Base-by-base conservation (phyloP, 768 basidiomycete genomes). In the Mycena amicta region DNA sequence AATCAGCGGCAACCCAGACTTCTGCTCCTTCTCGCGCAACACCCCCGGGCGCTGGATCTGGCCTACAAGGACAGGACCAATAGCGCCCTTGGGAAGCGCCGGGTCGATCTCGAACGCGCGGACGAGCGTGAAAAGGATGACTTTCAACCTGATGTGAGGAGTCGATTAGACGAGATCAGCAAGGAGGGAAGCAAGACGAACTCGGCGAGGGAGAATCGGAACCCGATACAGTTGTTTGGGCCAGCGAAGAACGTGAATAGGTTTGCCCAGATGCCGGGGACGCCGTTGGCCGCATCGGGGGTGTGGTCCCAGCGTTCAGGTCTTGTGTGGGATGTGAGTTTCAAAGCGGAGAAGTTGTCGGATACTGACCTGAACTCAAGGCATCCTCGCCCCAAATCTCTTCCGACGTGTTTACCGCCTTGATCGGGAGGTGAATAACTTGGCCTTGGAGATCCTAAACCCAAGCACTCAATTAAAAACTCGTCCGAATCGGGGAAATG, bases 231-330 rank as follows among this genome's bases (percentile, higher is more conserved):
- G 33, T 37, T 8, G 33, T 37, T 8, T 18, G 33, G 33, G 33
- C 80, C 80, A 30, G 75, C 77, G 2, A 75, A 46, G 70, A 81
- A 81, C 3, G 74, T 70, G 33, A 80, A 46, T 18, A 74, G 33
- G 59, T 77, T 67, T 1, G 72, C 66, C 70, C 71, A 76, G 2
- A 80, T 68, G 11, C 78, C 76, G 12, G 80, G 80, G 16, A 81
- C 57, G 3, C 58, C 59, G 0, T 64, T 55, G 3, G 60, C 67
- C 1, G 63, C 59, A 4, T 71, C 72, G 0, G 77, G 75, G 8
- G 63, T 12, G 52, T 82, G 78, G 4, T 61, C 53, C 80, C 80
- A 81, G 0, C 80, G 71, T 54, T 81, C 80, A 0, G 80, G 80
- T 49, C 78, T 72, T n/a, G n/a, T 37, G 18, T 37, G 33, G 11